Evolutionary conservation across 169 alveolate species (phyloP).

Genomic region (Eimeria praecox): DNA sequence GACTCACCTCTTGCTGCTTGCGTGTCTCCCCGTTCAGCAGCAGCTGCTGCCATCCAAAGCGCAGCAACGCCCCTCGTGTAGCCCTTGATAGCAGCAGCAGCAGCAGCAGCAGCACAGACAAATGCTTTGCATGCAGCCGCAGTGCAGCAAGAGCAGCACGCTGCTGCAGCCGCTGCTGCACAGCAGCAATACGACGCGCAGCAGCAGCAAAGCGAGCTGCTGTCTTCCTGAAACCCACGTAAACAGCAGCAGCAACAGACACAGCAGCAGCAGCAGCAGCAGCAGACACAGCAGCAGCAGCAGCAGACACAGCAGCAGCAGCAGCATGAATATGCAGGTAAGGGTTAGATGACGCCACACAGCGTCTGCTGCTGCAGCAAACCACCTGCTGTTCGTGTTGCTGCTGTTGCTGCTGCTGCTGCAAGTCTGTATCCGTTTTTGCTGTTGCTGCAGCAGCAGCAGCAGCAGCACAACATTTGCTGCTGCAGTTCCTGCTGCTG

Average conservation of each 20-base stretch:
- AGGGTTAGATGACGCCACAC: too few relatives aligned
- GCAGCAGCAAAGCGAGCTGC: constrained; percentile 34
- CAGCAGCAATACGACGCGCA: constrained; percentile 26
- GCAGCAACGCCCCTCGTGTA: constrained; percentile 35
- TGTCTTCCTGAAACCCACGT: background rate
- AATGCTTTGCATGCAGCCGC: constrained; percentile 46
- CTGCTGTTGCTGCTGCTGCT: constrained; percentile 12
- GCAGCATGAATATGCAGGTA: background rate
- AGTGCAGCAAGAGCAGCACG: constrained; percentile 66
- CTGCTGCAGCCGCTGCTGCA: constrained; percentile 60
- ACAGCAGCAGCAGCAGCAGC: background rate
- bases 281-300: background rate
- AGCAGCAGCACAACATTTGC: too few relatives aligned
- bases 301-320: background rate
- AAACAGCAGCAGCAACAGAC: background rate
- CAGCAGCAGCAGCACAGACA: constrained; percentile 48
- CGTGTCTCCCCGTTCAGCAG: constrained; percentile 20
- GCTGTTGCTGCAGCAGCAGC: background rate
- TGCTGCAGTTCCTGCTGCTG: background rate
- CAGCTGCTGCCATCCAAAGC: constrained; percentile 70
- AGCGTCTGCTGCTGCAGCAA: constrained; percentile 5
- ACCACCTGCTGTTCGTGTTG: background rate
- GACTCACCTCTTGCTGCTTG: constrained; percentile 46
- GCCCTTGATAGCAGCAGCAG: constrained; percentile 45
- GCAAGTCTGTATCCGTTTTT: background rate